phyloP scores from a whole-genome alignment of 495 filamentous ascomycete species.

The Penicillium mononematosum region DNA sequence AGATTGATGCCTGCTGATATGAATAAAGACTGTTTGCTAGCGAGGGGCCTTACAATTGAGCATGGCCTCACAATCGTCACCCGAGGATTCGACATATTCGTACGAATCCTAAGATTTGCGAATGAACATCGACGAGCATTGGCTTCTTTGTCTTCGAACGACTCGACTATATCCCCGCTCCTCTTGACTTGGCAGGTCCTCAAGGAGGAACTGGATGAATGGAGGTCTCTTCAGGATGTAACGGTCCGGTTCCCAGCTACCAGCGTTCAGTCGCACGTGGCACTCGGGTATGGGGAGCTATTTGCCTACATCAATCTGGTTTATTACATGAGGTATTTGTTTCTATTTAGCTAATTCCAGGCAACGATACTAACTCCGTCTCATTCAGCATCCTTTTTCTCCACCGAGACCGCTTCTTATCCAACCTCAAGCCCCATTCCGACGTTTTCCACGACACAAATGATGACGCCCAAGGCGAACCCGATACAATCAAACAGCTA shows the following conservation, averaged over 20 bases:
- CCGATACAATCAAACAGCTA: constrained; percentile 35
- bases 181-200: constrained; percentile 34
- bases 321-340: constrained; percentile 43
- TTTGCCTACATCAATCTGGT: constrained; percentile 49
- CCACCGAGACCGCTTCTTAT: constrained; percentile 42
- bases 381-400: constrained; percentile 38
- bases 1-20: constrained; percentile 42
- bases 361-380: not conserved
- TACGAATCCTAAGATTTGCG: constrained; percentile 44
- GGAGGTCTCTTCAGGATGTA: constrained; percentile 41
- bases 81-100: constrained; percentile 46
- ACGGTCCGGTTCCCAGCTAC: constrained; percentile 43
- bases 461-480: constrained; percentile 19
- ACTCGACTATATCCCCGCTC: constrained; percentile 18
- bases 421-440: constrained; percentile 31
- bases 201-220: constrained; percentile 43
- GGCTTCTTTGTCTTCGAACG: constrained; percentile 20
- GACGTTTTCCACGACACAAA: constrained; percentile 27
- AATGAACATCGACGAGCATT: constrained; percentile 42
- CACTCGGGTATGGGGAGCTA: constrained; percentile 43
- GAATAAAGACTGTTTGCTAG: constrained; percentile 24
- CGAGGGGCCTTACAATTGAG: constrained; percentile 35
- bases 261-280: constrained; percentile 41
- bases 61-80: constrained; percentile 42
- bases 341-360: not conserved